Evolutionary conservation across 805 yeast species (phyloP).

Genomic region (Candida odintsovae): DNA sequence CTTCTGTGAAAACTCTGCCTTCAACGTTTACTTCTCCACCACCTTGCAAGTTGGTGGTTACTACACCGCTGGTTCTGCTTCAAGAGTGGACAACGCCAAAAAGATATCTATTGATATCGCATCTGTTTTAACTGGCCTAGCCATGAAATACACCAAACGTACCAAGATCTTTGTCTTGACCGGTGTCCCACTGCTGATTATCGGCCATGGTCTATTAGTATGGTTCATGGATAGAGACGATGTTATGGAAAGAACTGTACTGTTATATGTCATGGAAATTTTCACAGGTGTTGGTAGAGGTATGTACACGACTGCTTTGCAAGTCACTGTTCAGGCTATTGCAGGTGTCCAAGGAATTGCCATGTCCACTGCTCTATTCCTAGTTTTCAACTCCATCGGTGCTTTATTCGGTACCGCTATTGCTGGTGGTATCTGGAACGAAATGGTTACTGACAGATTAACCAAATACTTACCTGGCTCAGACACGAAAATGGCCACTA

Average conservation of each 20-base stretch:
- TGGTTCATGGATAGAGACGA: conserved; percentile 21
- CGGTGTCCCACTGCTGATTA: conserved; percentile 19
- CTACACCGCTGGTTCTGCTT: conserved; percentile 24
- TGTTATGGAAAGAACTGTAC: conserved; percentile 9
- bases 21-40: conserved; percentile 23
- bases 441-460: conserved; percentile 16
- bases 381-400: conserved; percentile 24
- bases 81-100: conserved; percentile 27
- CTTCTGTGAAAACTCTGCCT: conserved; percentile 22
- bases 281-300: conserved; percentile 27
- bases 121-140: conserved; percentile 22
- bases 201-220: conserved; percentile 25
- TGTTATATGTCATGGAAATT: conserved; percentile 18
- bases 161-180: conserved; percentile 21
- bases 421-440: conserved; percentile 27
- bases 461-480: conserved; percentile 19
- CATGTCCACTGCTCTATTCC: conserved; percentile 27
- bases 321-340: conserved; percentile 25
- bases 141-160: conserved; percentile 26
- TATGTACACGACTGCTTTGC: conserved; percentile 19
- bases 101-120: conserved; percentile 24
- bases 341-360: conserved; percentile 25
- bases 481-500: conserved; percentile 15
- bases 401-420: conserved; percentile 25
- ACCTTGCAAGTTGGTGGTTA: conserved; percentile 26